Percentiles rank a stretch among this genome's conserved stretches.
Conservation (phyloP, 371 early-diverging fungal species). For the Apophysomyces trapeziformis region DNA sequence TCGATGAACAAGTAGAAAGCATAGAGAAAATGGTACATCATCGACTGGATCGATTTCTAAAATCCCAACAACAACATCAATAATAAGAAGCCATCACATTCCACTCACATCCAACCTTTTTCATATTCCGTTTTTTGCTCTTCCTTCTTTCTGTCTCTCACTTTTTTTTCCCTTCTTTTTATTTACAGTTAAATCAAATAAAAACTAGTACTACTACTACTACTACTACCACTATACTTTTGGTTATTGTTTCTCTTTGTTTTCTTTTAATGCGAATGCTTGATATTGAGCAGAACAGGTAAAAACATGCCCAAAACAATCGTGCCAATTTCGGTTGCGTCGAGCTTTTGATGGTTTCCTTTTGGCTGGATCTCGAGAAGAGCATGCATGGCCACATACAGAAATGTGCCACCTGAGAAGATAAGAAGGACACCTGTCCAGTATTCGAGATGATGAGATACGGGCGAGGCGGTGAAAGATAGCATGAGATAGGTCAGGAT, state of each 20-base stretch:
- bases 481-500: constrained; percentile 72
- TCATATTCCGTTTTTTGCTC: neutral
- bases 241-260: neutral
- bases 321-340: constrained; percentile 20
- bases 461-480: constrained; percentile 26
- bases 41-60: constrained; percentile 11
- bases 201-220: neutral
- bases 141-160: neutral
- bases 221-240: too few species aligned
- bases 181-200: neutral
- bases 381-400: constrained; percentile 87
- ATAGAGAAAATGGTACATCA: constrained; percentile 61
- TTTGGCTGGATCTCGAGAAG: constrained; percentile 38
- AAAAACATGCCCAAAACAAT: constrained; percentile 44
- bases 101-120: neutral
- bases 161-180: neutral
- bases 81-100: neutral
- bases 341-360: constrained; percentile 17
- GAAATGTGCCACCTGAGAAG: constrained; percentile 89
- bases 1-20: constrained; percentile 76
- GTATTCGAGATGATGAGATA: constrained; percentile 53
- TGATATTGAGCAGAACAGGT: constrained; percentile 33
- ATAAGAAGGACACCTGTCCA: constrained; percentile 87
- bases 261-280: constrained; percentile 32
- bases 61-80: constrained; percentile 8